phyloP scores from a whole-genome alignment of 495 filamentous ascomycete genomes.

The Penicillium lividum region DNA sequence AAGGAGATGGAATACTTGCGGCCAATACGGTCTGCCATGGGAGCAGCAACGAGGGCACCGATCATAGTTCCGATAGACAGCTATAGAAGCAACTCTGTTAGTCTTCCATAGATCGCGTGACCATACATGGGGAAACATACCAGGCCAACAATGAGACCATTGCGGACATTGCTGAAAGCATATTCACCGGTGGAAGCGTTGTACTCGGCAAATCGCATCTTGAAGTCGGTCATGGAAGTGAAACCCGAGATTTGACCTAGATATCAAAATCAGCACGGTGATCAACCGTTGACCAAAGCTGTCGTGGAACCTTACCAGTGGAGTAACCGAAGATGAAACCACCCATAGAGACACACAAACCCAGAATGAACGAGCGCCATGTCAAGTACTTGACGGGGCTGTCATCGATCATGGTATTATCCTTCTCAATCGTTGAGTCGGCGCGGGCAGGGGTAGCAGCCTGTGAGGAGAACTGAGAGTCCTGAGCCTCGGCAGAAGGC shows the following conservation, averaged over 20 bases:
- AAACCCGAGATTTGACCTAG: conserved; percentile 59
- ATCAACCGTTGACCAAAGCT: conserved; percentile 4
- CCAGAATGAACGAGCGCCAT: conserved; percentile 51
- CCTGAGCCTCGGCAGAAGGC: conserved; percentile 18
- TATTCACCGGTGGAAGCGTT: conserved; percentile 36
- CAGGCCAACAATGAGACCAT: conserved; percentile 58
- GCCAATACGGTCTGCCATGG: conserved; percentile 55
- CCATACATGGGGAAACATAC: conserved; percentile 29
- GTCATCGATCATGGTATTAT: conserved; percentile 43
- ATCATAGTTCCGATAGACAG: conserved; percentile 69
- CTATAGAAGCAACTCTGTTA: conserved; percentile 21
- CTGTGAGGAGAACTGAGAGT: conserved; percentile 35
- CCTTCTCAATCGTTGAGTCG: conserved; percentile 43
- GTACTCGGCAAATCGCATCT: conserved; percentile 46
- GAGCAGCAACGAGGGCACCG: conserved; percentile 64
- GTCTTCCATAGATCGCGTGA: neutral
- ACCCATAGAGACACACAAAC: conserved; percentile 63
- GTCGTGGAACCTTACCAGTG: conserved; percentile 47
- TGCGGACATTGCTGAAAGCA: conserved; percentile 55
- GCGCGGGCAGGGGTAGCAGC: conserved; percentile 40
- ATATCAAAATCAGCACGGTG: neutral
- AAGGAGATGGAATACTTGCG: conserved; percentile 53
- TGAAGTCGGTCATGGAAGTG: conserved; percentile 59
- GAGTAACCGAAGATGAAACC: conserved; percentile 79
- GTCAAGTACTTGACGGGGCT: conserved; percentile 51